Percentiles rank a stretch among this genome's conserved stretches.
Evolutionary conservation across 805 yeast genomes (phyloP).

Genomic region (Ogataea methylovora): DNA sequence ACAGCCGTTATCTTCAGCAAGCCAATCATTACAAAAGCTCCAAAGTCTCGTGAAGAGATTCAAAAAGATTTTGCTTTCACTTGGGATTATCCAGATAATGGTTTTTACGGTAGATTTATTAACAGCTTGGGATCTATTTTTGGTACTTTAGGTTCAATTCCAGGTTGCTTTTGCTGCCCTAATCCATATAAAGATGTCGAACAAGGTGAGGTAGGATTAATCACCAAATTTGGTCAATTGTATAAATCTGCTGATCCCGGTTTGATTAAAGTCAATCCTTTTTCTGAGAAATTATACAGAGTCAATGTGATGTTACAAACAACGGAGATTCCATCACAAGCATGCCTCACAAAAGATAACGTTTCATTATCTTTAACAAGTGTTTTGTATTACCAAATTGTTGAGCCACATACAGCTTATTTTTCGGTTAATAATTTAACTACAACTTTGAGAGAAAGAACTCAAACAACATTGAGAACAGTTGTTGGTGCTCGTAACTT

Average conservation of each 20-base stretch:
- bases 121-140: constrained; percentile 34
- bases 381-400: constrained; percentile 58
- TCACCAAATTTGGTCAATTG: constrained; percentile 61
- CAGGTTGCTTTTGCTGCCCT: constrained; percentile 45
- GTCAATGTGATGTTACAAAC: constrained; percentile 53
- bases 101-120: constrained; percentile 31
- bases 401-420: constrained; percentile 60
- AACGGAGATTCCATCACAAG: constrained; percentile 58
- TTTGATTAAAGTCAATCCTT: constrained; percentile 53
- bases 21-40: constrained; percentile 9
- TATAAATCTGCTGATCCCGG: constrained; percentile 66
- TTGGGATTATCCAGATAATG: constrained; percentile 25
- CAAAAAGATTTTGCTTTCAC: constrained; percentile 23
- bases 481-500: constrained; percentile 59
- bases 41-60: constrained; percentile 14
- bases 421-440: constrained; percentile 46
- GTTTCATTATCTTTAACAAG: constrained; percentile 56
- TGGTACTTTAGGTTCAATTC: constrained; percentile 49
- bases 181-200: constrained; percentile 54
- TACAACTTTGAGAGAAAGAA: constrained; percentile 53
- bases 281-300: constrained; percentile 45
- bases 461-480: constrained; percentile 67
- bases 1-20: neutral
- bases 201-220: constrained; percentile 64
- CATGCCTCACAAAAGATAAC: constrained; percentile 66